These are phyloP conservation scores for Panicum miliaceum DNA, from an alignment of 176 grass and related monocot species.

Conservation along the genomic window DNA sequence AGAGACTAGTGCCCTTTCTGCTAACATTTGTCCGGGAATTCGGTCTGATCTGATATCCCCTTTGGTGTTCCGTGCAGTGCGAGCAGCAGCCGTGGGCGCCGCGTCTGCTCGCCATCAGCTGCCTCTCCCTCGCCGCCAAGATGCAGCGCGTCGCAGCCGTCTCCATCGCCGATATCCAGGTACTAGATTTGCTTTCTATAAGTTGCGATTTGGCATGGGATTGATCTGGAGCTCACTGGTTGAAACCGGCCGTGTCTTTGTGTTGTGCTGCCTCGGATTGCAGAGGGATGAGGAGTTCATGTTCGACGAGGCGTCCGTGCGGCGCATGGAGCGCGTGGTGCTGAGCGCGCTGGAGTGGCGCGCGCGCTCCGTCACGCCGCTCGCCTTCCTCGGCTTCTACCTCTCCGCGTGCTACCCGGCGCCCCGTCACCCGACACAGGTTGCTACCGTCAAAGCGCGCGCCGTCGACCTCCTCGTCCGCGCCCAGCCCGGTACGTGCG, in stretches of 20 bases:
- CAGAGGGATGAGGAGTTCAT: conserved; percentile 73
- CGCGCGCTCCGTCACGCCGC: conserved; percentile 84
- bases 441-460: conserved; percentile 71
- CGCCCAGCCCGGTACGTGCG: conserved; percentile 62
- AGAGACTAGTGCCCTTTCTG: background rate
- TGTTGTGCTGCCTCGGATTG: background rate
- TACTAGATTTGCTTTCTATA: background rate
- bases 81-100: conserved; percentile 74
- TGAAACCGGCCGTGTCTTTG: background rate
- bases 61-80: conserved; percentile 32
- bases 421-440: conserved; percentile 44
- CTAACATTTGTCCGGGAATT: conserved; percentile 35
- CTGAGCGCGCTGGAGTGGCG: conserved; percentile 79
- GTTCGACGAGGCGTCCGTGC: conserved; percentile 74
- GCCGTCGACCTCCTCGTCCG: conserved; percentile 67
- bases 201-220: background rate
- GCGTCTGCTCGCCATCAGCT: conserved; percentile 80
- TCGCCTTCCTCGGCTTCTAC: conserved; percentile 93
- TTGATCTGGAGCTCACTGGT: conserved; percentile 8
- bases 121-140: conserved; percentile 93
- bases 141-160: conserved; percentile 75
- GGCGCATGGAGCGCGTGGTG: conserved; percentile 84
- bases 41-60: conserved; percentile 50
- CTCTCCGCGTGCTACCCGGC: conserved; percentile 62
- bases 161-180: conserved; percentile 68